These are phyloP conservation scores for Paraleonurus japonicus DNA, from an alignment of 257 asterid genomes.

Conservation along the genomic window DNA sequence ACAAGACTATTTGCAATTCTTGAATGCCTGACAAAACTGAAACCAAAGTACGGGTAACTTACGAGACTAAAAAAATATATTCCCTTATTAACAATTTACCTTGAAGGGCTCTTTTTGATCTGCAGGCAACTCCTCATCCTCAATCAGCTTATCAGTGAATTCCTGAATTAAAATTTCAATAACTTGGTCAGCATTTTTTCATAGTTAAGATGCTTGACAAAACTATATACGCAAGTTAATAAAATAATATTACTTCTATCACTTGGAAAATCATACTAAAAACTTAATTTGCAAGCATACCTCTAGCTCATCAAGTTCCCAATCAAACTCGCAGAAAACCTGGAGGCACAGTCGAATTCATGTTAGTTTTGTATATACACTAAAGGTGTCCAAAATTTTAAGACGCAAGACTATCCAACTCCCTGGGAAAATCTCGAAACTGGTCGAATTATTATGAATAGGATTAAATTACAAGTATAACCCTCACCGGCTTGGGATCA, in stretches of 20 bases:
- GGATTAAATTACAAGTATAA: constrained; percentile 21
- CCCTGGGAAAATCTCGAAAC: not conserved
- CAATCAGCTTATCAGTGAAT: constrained; percentile 62
- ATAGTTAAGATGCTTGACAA: too few species aligned
- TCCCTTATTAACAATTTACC: constrained; percentile 36
- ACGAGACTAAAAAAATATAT: too few species aligned
- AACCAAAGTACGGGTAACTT: too few species aligned
- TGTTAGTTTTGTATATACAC: constrained; percentile 6
- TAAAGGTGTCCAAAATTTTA: not conserved
- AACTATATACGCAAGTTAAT: not conserved
- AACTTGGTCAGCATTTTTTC: not conserved
- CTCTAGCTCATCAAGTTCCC: constrained; percentile 82
- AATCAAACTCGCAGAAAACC: constrained; percentile 81
- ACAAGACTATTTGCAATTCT: too few species aligned
- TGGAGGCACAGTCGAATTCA: constrained; percentile 32
- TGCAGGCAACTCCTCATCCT: constrained; percentile 59
- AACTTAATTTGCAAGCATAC: constrained; percentile 38
- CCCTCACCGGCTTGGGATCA: constrained; percentile 69
- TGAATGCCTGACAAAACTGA: too few species aligned
- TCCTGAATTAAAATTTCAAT: constrained; percentile 38
- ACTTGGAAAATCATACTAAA: not conserved
- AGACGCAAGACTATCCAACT: constrained; percentile 3
- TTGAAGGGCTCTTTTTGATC: constrained; percentile 71
- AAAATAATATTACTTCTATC: not conserved
- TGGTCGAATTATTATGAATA: not conserved